Base-by-base conservation (phyloP, 2,329 filamentous ascomycete species). In the Mycogone perniciosa region DNA sequence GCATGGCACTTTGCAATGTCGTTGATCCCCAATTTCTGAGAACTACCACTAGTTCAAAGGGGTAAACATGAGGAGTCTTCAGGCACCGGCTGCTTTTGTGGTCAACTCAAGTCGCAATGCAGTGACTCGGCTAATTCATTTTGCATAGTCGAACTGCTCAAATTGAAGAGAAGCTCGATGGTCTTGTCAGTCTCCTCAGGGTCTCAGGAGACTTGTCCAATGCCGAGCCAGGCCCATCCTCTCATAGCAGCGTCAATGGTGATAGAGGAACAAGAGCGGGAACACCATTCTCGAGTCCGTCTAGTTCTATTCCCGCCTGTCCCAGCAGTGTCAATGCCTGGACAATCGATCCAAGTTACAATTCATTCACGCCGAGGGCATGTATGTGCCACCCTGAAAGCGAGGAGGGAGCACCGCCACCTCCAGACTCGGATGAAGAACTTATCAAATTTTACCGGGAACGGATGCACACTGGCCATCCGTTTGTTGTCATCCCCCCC, bases 161-260 rank as follows among this genome's bases (percentile, higher is more conserved):
- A 51, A 71, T 78, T 10, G 75, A 77, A 52, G 70, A 76, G 50
- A 68, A 71, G 6, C 61, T 78, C 6, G 75, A 78, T 53, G 74
- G 72, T 13, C 65, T 79, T 1, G 71, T 77, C 26, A 72, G 73
- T 46, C 64, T 76, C 0, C 65, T 79, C 2, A 71, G 71, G 33
- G 71, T 73, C 1, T 68, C 68, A 2, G 70, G 71, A 4, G 71
- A 73, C 4, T 54, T 72, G 6, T 39, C 51, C 27, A 43, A 31
- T 35, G 11, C 11, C 52, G 43, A 51, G 7, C 35, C 8, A 26
- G 46, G 48, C 8, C 31, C 41, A 31, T 39, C 39, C 7, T 51
- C 48, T 7, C 51, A 39, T 10, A 48, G 45, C 11, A 20, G 2
- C 40, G 20, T 29, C 44, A 45, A 41, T 40, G 45, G 48, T 27